A percentile compares a stretch with the other conserved stretches of the same genome.
Conservation (phyloP, 768 basidiomycete species). For the Ramaria rubella region DNA sequence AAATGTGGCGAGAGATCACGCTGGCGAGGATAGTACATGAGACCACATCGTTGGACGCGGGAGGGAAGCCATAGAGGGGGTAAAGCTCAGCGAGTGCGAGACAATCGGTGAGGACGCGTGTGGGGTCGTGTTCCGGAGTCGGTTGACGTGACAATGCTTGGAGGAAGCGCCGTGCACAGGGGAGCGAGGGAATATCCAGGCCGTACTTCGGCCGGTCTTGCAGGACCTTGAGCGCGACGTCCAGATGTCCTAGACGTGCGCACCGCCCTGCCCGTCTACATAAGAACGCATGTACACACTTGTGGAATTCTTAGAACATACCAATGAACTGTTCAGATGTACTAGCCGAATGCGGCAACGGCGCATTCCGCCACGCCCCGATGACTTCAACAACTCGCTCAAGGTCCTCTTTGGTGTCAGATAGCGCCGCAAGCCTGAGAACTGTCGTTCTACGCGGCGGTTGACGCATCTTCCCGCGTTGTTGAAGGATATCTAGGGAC, state of each 20-base stretch:
- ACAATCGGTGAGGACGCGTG: slow-evolving; percentile 36
- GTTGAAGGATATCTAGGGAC: neutral
- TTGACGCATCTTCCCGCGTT: neutral
- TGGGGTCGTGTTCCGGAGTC: slow-evolving; percentile 22
- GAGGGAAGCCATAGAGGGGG: slow-evolving; percentile 46
- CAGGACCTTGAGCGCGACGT: slow-evolving; percentile 54
- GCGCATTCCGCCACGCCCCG: neutral
- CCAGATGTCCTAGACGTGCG: slow-evolving; percentile 46
- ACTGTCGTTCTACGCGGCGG: slow-evolving; percentile 1
- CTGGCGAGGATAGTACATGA: slow-evolving; percentile 50
- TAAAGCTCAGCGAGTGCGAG: slow-evolving; percentile 50
- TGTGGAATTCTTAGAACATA: neutral
- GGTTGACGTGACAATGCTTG: slow-evolving; percentile 35
- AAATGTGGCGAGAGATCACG: slow-evolving; percentile 16
- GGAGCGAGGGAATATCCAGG: slow-evolving; percentile 39
- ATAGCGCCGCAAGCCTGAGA: neutral
- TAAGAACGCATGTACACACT: neutral
- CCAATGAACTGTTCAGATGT: slow-evolving; percentile 5
- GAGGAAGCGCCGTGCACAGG: slow-evolving; percentile 49
- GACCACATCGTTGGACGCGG: slow-evolving; percentile 47
- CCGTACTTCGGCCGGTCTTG: slow-evolving; percentile 58
- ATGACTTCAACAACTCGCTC: slow-evolving; percentile 1
- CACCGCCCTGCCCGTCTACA: slow-evolving; percentile 46
- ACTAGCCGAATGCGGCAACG: neutral
- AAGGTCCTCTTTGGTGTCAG: slow-evolving; percentile 1